These are phyloP conservation scores for Tolypocladium ophioglossoides DNA, from an alignment of 2,329 filamentous ascomycete species.

Conservation along the genomic window DNA sequence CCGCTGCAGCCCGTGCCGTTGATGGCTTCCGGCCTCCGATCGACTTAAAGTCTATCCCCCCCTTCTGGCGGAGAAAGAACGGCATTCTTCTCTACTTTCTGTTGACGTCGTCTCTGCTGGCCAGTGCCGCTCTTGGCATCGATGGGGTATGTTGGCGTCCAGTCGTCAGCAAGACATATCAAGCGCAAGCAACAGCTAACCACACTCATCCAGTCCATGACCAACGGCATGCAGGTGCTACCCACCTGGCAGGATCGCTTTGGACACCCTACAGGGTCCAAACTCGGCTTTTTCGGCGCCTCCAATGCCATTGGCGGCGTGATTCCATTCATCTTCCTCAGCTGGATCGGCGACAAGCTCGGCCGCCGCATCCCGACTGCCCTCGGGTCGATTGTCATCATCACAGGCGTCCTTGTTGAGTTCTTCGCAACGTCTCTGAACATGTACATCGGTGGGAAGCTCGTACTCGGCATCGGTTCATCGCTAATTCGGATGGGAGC, in stretches of 20 bases:
- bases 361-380: slow-evolving; percentile 24
- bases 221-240: slow-evolving; percentile 28
- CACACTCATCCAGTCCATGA: slow-evolving; percentile 19
- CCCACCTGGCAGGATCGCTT: slow-evolving; percentile 26
- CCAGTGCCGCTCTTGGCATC: slow-evolving; percentile 29
- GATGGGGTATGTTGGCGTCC: slow-evolving; percentile 24
- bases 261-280: slow-evolving; percentile 25
- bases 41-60: slow-evolving; percentile 18
- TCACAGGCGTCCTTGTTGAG: slow-evolving; percentile 23
- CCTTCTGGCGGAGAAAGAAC: slow-evolving; percentile 28
- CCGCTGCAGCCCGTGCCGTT: slow-evolving; percentile 18
- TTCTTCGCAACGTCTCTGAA: slow-evolving; percentile 22
- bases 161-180: neutral
- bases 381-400: slow-evolving; percentile 27
- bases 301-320: slow-evolving; percentile 29
- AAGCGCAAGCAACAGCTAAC: neutral
- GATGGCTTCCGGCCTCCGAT: slow-evolving; percentile 20
- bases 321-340: slow-evolving; percentile 22
- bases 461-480: slow-evolving; percentile 24
- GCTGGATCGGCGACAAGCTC: slow-evolving; percentile 23
- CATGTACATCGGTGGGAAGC: slow-evolving; percentile 28
- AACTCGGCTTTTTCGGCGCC: slow-evolving; percentile 27
- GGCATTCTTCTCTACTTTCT: slow-evolving; percentile 30
- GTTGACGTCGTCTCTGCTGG: slow-evolving; percentile 29
- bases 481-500: slow-evolving; percentile 30